Percentiles rank a stretch among this genome's conserved stretches.
phyloP scores from a whole-genome alignment of 2,329 filamentous ascomycete genomes.

The Xylariomycetidae sp. region DNA sequence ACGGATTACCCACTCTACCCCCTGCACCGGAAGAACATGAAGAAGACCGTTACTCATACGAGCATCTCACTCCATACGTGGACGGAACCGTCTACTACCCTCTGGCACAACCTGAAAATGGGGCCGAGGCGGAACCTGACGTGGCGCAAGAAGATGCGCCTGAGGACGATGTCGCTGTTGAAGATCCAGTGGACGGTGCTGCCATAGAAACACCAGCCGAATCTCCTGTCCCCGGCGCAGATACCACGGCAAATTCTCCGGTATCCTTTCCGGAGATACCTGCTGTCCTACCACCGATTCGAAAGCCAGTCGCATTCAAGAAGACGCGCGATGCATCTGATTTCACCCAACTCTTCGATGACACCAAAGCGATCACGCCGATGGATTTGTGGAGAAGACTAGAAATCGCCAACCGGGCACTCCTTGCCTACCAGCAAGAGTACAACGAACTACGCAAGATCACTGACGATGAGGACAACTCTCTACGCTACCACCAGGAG shows the following conservation, averaged over 20 bases:
- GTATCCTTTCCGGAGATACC: constrained; percentile 21
- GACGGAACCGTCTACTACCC: constrained; percentile 20
- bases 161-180: constrained; percentile 19
- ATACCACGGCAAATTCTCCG: constrained; percentile 32
- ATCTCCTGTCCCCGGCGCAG: constrained; percentile 16
- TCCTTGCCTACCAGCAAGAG: constrained; percentile 50
- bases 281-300: constrained; percentile 6
- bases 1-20: no score
- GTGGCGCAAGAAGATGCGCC: constrained; percentile 15
- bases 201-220: constrained; percentile 27
- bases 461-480: constrained; percentile 53
- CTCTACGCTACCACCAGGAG: constrained; percentile 42
- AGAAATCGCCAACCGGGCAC: constrained; percentile 36
- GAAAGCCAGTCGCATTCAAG: constrained; percentile 38
- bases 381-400: constrained; percentile 40
- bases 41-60: constrained; percentile 10
- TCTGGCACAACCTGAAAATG: constrained; percentile 10
- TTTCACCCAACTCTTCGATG: constrained; percentile 41
- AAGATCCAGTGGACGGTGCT: constrained; percentile 19
- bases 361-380: constrained; percentile 42
- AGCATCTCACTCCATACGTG: constrained; percentile 26
- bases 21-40: no score
- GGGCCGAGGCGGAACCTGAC: constrained; percentile 13
- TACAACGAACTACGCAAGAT: constrained; percentile 43
- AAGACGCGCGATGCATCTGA: constrained; percentile 46